Conservation (phyloP, 1,284 basidiomycete species). For the Marasmius fiardii region DNA sequence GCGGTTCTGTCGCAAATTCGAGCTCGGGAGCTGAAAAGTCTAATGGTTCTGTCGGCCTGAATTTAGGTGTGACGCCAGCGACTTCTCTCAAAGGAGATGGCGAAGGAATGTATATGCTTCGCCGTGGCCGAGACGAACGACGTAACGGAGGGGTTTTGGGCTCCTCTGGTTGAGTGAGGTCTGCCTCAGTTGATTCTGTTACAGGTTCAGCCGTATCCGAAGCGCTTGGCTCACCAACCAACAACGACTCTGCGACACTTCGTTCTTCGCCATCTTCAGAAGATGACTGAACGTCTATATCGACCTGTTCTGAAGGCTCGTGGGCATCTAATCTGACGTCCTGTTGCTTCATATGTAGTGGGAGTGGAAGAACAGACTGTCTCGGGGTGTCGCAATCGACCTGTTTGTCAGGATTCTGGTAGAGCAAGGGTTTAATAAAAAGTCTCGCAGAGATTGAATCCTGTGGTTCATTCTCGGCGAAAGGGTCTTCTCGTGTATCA, state of each 20-base stretch:
- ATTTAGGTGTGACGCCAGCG: constrained; percentile 14
- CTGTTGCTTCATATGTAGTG: neutral
- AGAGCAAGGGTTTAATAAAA: neutral
- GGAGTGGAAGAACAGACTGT: too few species aligned
- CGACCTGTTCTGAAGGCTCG: neutral
- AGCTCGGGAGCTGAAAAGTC: neutral
- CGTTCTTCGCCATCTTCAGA: constrained; percentile 16
- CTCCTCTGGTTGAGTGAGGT: constrained; percentile 4
- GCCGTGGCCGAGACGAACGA: constrained; percentile 32
- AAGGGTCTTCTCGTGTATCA: neutral
- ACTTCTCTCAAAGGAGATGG: constrained; percentile 6
- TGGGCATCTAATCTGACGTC: neutral
- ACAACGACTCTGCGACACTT: constrained; percentile 13
- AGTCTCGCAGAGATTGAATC: neutral
- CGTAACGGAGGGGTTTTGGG: constrained; percentile 24
- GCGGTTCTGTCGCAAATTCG: neutral
- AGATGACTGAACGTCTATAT: neutral
- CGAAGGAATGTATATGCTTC: constrained; percentile 24
- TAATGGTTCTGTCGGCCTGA: constrained; percentile 14
- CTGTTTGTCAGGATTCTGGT: neutral
- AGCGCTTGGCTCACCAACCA: neutral
- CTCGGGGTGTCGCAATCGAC: neutral
- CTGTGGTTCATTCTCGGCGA: neutral
- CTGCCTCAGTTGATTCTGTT: neutral
- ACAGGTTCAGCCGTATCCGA: neutral